Evolutionary conservation across 768 basidiomycete genomes (phyloP), one percentile per base, ranked within the genome.

Genomic region (Mycena chlorophos): DNA sequence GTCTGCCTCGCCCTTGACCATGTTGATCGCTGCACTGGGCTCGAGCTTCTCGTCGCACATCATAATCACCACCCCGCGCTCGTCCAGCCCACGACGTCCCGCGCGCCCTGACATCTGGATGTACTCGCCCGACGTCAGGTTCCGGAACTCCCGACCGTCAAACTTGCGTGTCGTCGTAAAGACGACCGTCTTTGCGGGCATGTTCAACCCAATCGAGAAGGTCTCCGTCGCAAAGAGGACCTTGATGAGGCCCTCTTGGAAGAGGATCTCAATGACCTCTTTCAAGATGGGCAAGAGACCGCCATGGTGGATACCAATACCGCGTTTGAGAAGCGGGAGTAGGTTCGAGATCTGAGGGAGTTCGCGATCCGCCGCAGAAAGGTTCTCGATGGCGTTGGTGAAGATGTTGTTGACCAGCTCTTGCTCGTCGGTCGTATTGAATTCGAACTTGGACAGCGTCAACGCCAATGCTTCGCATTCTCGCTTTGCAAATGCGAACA

Each of bases 61-160:
- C 93, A 99, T 91, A 64, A 99, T 98, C 49, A 99, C 97, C 48
- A 98, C 93, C 51, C 97, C 97, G n/a, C 97, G 86, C 58, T 98
- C 96, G 69, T 99, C 97, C 56, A 98, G 75, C 39, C 97, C 97
- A 73, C 97, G 86, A 65, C 97, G 88, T 60, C 97, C 97, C 2
- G 97, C 97, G 54, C 97, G 91, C 53, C 97, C 97, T 0, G 94
- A 95, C 97, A 99, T 99, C 67, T 99, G 97, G 65, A 98, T 97
- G 70, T 99, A 99, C 79, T 99, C 97, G 54, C 97, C 90, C 0
- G 88, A 90, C 0, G 93, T 93, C 30, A 99, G 77, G 67, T 92
- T 92, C 25, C 97, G 82, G 76, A 97, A 97, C 64, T 95, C 94
- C 40, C 84, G 85, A 0, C 97, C 97, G 69, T 99, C 97, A 65